phyloP scores from a whole-genome alignment of 257 asterid genomes.

The Echium plantagineum region DNA sequence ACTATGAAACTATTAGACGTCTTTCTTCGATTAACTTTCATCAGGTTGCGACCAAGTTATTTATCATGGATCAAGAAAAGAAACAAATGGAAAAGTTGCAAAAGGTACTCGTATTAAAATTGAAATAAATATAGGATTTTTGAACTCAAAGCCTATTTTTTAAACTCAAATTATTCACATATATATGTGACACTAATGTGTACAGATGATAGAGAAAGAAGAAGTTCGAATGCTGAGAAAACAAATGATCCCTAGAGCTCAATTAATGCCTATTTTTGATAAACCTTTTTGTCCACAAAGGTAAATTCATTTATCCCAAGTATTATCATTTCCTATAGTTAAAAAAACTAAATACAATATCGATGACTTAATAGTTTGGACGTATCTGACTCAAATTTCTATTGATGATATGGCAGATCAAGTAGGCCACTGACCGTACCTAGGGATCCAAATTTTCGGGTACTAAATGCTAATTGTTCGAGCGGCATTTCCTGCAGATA shows the following conservation, averaged over 20 bases:
- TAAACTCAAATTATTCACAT: background rate
- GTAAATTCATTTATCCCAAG: no score
- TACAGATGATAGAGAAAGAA: slow-evolving; percentile 62
- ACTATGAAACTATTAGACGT: no score
- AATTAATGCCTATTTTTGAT: slow-evolving; percentile 66
- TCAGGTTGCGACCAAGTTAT: slow-evolving; percentile 52
- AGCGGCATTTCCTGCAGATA: slow-evolving; percentile 28
- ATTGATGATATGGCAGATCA: slow-evolving; percentile 28
- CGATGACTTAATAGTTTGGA: no score
- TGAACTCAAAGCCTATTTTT: no score
- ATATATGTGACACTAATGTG: background rate
- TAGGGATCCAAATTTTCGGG: slow-evolving; percentile 47
- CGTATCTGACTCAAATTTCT: no score
- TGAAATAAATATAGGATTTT: no score
- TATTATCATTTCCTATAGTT: no score
- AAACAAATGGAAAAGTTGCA: slow-evolving; percentile 50
- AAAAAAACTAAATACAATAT: no score
- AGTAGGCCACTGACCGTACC: slow-evolving; percentile 70
- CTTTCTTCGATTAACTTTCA: no score
- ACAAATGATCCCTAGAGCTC: slow-evolving; percentile 82
- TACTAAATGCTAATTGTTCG: slow-evolving; percentile 31
- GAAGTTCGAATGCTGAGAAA: slow-evolving; percentile 57
- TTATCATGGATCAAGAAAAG: slow-evolving; percentile 47
- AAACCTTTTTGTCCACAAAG: slow-evolving; percentile 71
- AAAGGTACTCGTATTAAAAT: slow-evolving; percentile 30